These are phyloP conservation scores for Acrocalymma vagum DNA, from an alignment of 2,329 filamentous ascomycete genomes.

Conservation along the genomic window DNA sequence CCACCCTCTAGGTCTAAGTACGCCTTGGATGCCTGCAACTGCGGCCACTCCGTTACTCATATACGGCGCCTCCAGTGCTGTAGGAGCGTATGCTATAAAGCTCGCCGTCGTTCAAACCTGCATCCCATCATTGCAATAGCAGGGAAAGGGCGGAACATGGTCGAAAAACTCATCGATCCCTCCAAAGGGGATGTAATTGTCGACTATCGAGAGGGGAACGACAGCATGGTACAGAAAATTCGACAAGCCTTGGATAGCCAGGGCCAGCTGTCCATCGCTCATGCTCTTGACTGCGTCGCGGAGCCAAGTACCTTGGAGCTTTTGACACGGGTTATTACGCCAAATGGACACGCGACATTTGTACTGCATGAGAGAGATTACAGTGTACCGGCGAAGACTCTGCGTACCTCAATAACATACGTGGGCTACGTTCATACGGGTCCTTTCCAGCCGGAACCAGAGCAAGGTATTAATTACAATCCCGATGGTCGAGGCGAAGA, in stretches of 20 bases:
- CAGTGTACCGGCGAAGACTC: slow-evolving; percentile 2
- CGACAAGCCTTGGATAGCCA: not conserved
- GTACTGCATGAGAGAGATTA: slow-evolving; percentile 3
- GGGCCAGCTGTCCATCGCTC: slow-evolving; percentile 1
- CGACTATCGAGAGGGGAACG: slow-evolving; percentile 63
- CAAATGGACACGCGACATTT: slow-evolving; percentile 2
- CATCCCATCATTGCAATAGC: slow-evolving; percentile 48
- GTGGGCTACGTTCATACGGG: slow-evolving; percentile 2
- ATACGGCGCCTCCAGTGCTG: slow-evolving; percentile 44
- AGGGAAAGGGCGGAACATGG: slow-evolving; percentile 36
- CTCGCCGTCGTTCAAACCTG: slow-evolving; percentile 42
- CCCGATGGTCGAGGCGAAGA: too few relatives aligned
- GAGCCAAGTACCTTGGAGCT: slow-evolving; percentile 2
- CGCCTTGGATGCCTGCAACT: slow-evolving; percentile 40
- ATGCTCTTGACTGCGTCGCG: slow-evolving; percentile 3
- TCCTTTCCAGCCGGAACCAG: not conserved
- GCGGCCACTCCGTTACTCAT: slow-evolving; percentile 33
- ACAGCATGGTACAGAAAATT: slow-evolving; percentile 23
- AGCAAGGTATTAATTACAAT: slow-evolving; percentile 3
- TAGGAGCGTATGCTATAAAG: slow-evolving; percentile 46
- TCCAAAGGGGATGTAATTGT: slow-evolving; percentile 48
- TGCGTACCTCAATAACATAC: slow-evolving; percentile 2
- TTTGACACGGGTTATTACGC: not conserved
- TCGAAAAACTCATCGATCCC: slow-evolving; percentile 41
- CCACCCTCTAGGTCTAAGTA: slow-evolving; percentile 44